These are phyloP conservation scores for Aspergillus floridensis DNA, from an alignment of 2,329 filamentous ascomycete genomes.

Conservation along the genomic window DNA sequence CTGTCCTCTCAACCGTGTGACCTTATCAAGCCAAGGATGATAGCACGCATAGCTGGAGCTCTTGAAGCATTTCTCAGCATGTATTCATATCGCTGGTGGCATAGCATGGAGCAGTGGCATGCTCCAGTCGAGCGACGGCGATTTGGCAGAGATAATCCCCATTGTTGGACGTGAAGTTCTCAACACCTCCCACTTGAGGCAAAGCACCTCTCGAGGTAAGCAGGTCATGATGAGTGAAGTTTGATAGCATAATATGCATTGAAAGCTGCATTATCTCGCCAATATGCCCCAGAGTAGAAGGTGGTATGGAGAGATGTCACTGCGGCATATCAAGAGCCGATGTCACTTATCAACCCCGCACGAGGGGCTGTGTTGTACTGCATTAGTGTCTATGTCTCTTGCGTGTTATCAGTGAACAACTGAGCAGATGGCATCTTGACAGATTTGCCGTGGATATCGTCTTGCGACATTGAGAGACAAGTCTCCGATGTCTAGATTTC, in stretches of 20 bases:
- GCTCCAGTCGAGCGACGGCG: neutral
- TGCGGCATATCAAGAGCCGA: neutral
- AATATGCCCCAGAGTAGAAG: slow-evolving; percentile 4
- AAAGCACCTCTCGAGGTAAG: neutral
- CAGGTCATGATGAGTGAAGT: neutral
- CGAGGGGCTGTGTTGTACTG: neutral
- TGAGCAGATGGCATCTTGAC: neutral
- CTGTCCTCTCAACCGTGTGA: neutral
- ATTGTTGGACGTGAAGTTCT: neutral
- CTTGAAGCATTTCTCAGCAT: neutral
- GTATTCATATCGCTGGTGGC: neutral
- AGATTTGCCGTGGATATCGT: neutral
- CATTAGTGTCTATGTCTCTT: neutral
- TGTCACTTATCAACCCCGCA: slow-evolving; percentile 8
- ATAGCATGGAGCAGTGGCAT: neutral
- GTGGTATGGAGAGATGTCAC: neutral
- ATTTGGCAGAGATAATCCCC: neutral
- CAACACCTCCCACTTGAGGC: neutral
- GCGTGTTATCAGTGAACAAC: neutral
- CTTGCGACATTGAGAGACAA: too few species aligned
- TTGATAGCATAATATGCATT: neutral
- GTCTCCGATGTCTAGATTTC: too few species aligned
- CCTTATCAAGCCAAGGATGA: neutral
- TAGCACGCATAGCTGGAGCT: neutral
- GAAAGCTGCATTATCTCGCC: neutral